Conservation (phyloP, 176 grass and related monocot genomes). For the Triticum urartu region DNA sequence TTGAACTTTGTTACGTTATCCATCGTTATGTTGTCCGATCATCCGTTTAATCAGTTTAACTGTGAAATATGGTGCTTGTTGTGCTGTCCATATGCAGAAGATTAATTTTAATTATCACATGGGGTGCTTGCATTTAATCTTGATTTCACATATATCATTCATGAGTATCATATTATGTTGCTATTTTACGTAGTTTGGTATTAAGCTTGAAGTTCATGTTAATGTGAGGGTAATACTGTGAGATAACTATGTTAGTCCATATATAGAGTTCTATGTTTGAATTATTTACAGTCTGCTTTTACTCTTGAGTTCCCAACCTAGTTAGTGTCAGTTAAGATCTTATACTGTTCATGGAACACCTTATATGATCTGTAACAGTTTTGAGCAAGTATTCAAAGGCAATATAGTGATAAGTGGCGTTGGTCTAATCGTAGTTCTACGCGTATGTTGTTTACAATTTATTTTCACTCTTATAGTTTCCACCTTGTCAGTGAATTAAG, state of each 20-base stretch:
- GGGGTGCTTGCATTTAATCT: neutral
- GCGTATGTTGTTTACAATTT: neutral
- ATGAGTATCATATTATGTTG: neutral
- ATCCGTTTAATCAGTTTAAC: neutral
- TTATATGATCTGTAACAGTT: neutral
- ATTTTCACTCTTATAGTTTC: neutral
- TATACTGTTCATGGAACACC: neutral
- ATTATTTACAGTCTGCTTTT: neutral
- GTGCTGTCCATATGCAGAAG: neutral
- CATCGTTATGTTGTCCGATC: too few relatives aligned
- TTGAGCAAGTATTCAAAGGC: neutral
- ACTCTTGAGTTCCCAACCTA: neutral
- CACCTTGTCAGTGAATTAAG: neutral
- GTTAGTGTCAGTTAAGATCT: neutral
- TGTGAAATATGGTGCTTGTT: neutral
- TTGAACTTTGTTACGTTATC: too few relatives aligned
- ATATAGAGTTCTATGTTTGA: neutral
- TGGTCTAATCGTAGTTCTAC: neutral
- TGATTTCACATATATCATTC: neutral
- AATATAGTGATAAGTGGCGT: neutral
- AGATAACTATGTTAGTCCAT: neutral
- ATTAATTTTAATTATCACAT: neutral
- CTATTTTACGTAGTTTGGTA: neutral
- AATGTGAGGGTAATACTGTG: neutral
- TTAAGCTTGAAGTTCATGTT: neutral